Evolutionary conservation across 2,329 filamentous ascomycete species (phyloP), one percentile per base, ranked within the genome.

Genomic region (Colletotrichum shisoi): DNA sequence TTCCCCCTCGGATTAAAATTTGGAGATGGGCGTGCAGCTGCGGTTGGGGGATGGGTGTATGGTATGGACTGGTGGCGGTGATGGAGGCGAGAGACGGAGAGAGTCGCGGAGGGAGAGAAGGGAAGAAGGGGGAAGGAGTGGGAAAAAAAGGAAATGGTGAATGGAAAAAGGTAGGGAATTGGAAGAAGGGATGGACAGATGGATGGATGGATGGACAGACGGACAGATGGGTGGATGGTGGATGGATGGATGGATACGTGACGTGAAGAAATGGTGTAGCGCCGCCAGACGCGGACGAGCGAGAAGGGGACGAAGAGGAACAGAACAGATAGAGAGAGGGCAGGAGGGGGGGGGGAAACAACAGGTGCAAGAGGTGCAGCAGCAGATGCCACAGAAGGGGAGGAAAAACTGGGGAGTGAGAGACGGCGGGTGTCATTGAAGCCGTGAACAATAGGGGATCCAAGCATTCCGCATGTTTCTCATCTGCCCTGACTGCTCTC

Each of bases 131-230:
- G 62, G 66, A 53, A 70, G 70, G 70, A 70, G 71, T 11, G 17
- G 57, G 52, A 58, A 72, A 72, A 72, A 69, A 71, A 73, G 58
- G 24, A 27, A 27, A 1, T 5, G 24, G 67, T 46, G 69, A 52
- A 39, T 34, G 19, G 37, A 19, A 52, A 52, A 57, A 54, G 59
- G 21, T 51, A 58, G 62, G 69, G 68, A 71, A 27, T 27, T 67
- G 69, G 67, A 67, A 57, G 69, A 67, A 65, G 62, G 60, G 57
- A 46, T 53, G 54, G 52, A 68, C 5, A 4, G 24, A 27, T 27
- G 24, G 24, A 27, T 5, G 24, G 24, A 27, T 4, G 1, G 24
- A 24, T 3, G 4, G 24, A 5, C 24, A 27, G 24, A 27, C 5
- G 24, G 24, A 4, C 5, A 4, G 24, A 27, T 27, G 24, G 24